Evolutionary conservation across 371 early-diverging fungal genomes (phyloP).

Genomic region (Rhizopus arrhizus): DNA sequence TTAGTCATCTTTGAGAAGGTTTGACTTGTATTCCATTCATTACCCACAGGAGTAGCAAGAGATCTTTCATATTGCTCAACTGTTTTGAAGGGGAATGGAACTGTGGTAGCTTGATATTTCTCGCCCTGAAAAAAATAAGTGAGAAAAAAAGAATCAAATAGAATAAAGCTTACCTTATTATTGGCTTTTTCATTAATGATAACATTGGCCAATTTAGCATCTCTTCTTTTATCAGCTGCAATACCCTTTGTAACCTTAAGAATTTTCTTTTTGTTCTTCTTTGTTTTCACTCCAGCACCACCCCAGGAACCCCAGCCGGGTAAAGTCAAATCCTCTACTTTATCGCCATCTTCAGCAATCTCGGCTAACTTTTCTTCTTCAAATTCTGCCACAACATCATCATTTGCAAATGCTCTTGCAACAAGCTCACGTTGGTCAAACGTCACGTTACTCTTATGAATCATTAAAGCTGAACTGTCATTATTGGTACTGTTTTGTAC

Average conservation of each 20-base stretch:
- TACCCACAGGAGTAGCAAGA: conserved; percentile 85
- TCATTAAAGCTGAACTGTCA: conserved; percentile 36
- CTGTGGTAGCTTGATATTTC: conserved; percentile 69
- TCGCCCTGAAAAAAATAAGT: conserved; percentile 47
- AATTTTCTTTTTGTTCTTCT: conserved; percentile 65
- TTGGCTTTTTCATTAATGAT: conserved; percentile 88
- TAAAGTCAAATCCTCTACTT: conserved; percentile 80
- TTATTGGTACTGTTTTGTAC: conserved; percentile 32
- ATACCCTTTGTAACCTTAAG: conserved; percentile 70
- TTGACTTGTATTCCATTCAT: conserved; percentile 90
- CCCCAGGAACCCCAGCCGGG: conserved; percentile 97
- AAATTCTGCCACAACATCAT: conserved; percentile 88
- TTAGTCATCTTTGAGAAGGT: conserved; percentile 72
- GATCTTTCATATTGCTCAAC: conserved; percentile 88
- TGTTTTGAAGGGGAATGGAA: conserved; percentile 88
- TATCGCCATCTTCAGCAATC: conserved; percentile 73
- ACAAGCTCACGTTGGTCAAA: conserved; percentile 87
- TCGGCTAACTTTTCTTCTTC: conserved; percentile 77
- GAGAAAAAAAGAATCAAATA: conserved; percentile 1
- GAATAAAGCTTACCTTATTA: conserved; percentile 64
- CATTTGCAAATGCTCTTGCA: conserved; percentile 91
- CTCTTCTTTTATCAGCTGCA: conserved; percentile 71
- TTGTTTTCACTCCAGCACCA: conserved; percentile 70
- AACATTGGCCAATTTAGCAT: conserved; percentile 81
- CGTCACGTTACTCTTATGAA: conserved; percentile 54